Evolutionary conservation across 2,329 filamentous ascomycete genomes (phyloP).

Genomic region (Colletotrichum phormii): DNA sequence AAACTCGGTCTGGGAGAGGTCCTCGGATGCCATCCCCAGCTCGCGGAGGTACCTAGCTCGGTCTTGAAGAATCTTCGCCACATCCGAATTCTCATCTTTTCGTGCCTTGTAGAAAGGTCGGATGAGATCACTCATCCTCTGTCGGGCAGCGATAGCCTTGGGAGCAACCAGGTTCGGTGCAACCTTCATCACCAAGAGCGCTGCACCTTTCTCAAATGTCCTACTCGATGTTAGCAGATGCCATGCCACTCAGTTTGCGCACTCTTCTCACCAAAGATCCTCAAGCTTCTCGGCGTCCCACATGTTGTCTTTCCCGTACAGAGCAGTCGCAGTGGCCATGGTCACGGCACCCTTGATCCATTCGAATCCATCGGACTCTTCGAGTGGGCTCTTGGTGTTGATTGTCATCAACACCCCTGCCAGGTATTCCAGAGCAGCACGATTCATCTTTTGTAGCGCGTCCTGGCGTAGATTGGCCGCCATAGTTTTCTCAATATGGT

Average conservation of each 20-base stretch:
- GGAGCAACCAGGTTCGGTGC: conserved; percentile 41
- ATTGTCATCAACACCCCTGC: conserved; percentile 43
- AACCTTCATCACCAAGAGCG: conserved; percentile 43
- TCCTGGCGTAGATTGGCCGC: conserved; percentile 46
- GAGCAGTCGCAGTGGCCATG: conserved; percentile 48
- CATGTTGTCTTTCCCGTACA: conserved; percentile 57
- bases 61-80: conserved; percentile 44
- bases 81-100: conserved; percentile 41
- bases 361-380: conserved; percentile 47
- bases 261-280: conserved; percentile 49
- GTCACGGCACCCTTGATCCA: conserved; percentile 54
- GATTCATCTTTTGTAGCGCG: conserved; percentile 49
- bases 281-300: conserved; percentile 40
- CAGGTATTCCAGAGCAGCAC: conserved; percentile 49
- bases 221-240: not conserved
- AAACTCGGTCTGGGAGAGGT: conserved; percentile 46
- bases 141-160: conserved; percentile 41
- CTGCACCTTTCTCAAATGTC: conserved; percentile 44
- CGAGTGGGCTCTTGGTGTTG: conserved; percentile 29
- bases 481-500: conserved; percentile 51
- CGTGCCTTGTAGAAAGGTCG: conserved; percentile 44
- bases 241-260: not conserved
- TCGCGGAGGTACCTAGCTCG: conserved; percentile 44
- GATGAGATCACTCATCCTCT: conserved; percentile 41
- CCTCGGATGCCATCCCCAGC: conserved; percentile 42